Evolutionary conservation across 108 stramenopile genomes (phyloP), one percentile per base, ranked within the genome.

Genomic region (Phaeodactylum tricornutum): DNA sequence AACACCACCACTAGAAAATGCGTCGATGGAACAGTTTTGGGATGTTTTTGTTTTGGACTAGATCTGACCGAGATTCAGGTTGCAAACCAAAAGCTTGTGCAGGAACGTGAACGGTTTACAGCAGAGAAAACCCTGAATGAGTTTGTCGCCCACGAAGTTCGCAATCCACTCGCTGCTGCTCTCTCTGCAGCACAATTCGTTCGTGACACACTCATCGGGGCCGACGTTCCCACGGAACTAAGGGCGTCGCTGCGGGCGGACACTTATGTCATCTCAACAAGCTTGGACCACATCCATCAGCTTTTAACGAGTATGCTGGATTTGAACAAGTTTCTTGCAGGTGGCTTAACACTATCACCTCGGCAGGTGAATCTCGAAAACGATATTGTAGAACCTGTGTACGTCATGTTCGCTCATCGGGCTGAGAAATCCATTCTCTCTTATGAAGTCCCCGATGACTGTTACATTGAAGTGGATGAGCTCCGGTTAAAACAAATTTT

Each of bases 401-500:
- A 20, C 39, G 21, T 5, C 6, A 41, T 41, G 39, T n/a, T 41
- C 19, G 5, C 5, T 14, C 5, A 5, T 15, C 39, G 39, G 19
- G 5, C 6, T 20, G 5, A 4, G 4, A 9, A 5, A 5, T 11
- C 21, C 14, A 41, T 4, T 11, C 19, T 41, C 8, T 41, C 6
- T 14, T 41, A 4, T n/a, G 39, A 41, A 5, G 16, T 5, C 22
- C 65, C 65, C 8, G 26, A 43, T 0, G 17, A 59, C 42, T 26
- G 59, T 5, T 7, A 48, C 9, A 27, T 66, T 20, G 23, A 46
- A 52, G 29, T 58, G 30, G 57, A 66, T 32, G 34, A 44, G 5
- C 9, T 66, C 28, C 29, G 65, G 12, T 27, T 66, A 23, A 66
- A 66, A 25, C 65, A 66, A 47, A 31, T 54, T 2, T 7, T 66